Base-by-base conservation (phyloP, 2,329 filamentous ascomycete species). In the Drechslerella stenobrocha region DNA sequence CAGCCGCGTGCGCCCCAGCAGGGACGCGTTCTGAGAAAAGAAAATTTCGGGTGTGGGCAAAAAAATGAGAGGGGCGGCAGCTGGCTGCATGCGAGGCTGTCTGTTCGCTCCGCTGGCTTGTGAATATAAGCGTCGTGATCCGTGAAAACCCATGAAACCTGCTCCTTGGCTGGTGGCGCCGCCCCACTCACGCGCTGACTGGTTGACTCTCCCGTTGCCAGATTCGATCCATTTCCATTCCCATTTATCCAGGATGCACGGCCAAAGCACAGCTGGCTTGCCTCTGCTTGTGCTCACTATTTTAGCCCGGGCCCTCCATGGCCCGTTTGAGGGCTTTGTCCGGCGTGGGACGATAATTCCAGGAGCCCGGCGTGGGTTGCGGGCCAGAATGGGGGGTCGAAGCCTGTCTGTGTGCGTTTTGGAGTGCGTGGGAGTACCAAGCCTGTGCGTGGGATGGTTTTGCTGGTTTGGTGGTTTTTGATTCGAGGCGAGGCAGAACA, bases 301-400 rank as follows among this genome's bases (percentile, higher is more conserved):
- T 47, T 45, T 56, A 45, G 35, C 34, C 35, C 26, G n/a, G n/a
- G n/a, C n/a, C n/a, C n/a, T n/a, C n/a, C n/a, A n/a, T n/a, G n/a
- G n/a, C n/a, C n/a, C n/a, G n/a, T n/a, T n/a, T n/a, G n/a, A n/a
- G n/a, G n/a, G n/a, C n/a, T 50, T 42, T 50, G 52, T 56, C 46
- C 24, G 23, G 52, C 59, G 59, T 64, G 58, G 58, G 50, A 63
- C 44, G 28, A 55, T 55, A 28, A 13, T 23, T 42, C n/a, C n/a
- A n/a, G n/a, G n/a, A n/a, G n/a, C n/a, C n/a, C n/a, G n/a, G n/a
- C n/a, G 40, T 46, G 34, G 51, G 26, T 34, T 34, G 22, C 23
- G 20, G 15, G 13, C 13, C 13, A 13, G 6, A 32, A 13, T 13
- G 30, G 6, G 15, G 11, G 11, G 11, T 5, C 13, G 11, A 13